Percentiles rank a stretch among this genome's conserved stretches.
These are phyloP conservation scores for Pelargonium myrrhifolium DNA, from an alignment of 441 rosid species.

Conservation along the genomic window DNA sequence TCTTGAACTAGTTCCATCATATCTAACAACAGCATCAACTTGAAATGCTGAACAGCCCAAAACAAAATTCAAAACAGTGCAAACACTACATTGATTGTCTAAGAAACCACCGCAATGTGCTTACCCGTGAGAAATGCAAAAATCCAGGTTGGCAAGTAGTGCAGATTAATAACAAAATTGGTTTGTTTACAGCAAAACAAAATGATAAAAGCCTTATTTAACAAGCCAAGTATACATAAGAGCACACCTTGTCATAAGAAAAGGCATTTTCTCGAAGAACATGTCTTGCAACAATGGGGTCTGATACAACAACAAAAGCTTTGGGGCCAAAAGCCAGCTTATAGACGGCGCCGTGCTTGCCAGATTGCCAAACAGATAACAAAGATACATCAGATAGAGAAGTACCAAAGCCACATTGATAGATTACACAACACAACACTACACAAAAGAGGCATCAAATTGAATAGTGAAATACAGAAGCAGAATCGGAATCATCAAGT, in stretches of 20 bases:
- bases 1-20: neutral
- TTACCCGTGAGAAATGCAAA: neutral
- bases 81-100: neutral
- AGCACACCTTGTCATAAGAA: conserved; percentile 77
- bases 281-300: conserved; percentile 79
- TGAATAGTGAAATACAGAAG: neutral
- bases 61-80: neutral
- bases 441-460: neutral
- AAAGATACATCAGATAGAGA: conserved; percentile 12
- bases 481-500: neutral
- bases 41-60: too few species aligned
- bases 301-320: conserved; percentile 92
- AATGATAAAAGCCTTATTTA: neutral
- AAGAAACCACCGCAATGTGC: neutral
- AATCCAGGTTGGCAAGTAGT: neutral
- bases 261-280: conserved; percentile 81
- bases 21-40: too few species aligned
- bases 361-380: conserved; percentile 6
- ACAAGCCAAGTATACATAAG: neutral
- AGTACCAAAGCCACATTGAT: conserved; percentile 9
- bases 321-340: conserved; percentile 98
- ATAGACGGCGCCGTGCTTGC: conserved; percentile 89
- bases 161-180: neutral
- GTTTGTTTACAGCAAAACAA: neutral
- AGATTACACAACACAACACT: neutral